Percentiles rank a stretch among this genome's conserved stretches.
Evolutionary conservation across 225 moss, liverwort and hornwort genomes (phyloP).

Genomic region (Lunularia cruciata): DNA sequence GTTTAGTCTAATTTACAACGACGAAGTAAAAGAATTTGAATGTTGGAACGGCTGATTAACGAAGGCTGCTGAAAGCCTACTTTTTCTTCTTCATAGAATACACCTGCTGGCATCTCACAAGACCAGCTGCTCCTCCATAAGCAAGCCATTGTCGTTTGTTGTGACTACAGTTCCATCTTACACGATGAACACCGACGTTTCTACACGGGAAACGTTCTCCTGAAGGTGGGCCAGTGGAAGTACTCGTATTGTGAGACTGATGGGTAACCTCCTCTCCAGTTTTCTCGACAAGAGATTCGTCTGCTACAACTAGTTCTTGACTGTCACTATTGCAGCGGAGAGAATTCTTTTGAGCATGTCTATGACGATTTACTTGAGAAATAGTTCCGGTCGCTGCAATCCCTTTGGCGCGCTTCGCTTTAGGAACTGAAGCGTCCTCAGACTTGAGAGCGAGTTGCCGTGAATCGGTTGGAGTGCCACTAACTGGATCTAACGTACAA

Average conservation of each 20-base stretch:
- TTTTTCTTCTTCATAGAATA: constrained; percentile 44
- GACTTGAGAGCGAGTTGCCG: constrained; percentile 5
- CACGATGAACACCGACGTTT: constrained; percentile 69
- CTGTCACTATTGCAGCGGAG: background rate
- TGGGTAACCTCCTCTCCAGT: background rate
- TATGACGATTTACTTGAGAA: constrained; percentile 15
- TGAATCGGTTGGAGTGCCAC: background rate
- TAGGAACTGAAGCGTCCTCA: constrained; percentile 19
- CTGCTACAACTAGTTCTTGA: constrained; percentile 15
- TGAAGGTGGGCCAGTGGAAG: constrained; percentile 1
- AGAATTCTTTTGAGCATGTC: constrained; percentile 11
- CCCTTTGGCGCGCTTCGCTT: constrained; percentile 27
- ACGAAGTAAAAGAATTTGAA: too few species aligned
- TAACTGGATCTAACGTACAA: constrained; percentile 31
- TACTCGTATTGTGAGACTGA: background rate
- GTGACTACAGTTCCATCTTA: constrained; percentile 81
- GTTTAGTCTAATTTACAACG: too few species aligned
- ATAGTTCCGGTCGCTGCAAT: constrained; percentile 43
- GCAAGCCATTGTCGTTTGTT: constrained; percentile 75
- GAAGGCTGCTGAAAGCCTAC: background rate
- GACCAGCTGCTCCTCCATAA: constrained; percentile 79
- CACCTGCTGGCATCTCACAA: constrained; percentile 83
- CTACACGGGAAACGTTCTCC: constrained; percentile 33
- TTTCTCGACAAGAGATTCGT: background rate
- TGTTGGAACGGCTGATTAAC: too few species aligned